Conservation (phyloP, 2,329 filamentous ascomycete genomes). For the Leptographium radiaticola region DNA sequence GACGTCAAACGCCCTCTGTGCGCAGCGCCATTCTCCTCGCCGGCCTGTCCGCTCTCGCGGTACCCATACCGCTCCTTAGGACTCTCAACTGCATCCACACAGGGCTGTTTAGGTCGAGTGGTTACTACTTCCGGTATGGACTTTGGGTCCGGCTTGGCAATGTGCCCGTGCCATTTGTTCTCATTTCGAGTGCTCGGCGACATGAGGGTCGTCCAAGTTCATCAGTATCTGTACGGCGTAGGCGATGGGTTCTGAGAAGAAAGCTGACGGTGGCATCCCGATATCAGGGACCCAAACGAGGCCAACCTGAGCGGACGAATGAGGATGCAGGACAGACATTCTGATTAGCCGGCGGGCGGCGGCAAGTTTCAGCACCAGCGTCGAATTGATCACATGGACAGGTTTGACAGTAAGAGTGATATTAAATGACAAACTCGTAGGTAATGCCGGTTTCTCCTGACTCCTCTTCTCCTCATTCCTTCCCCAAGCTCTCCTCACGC, state of each 20-base stretch:
- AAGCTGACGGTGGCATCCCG: slow-evolving; percentile 30
- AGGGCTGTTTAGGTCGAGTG: slow-evolving; percentile 34
- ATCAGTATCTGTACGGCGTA: slow-evolving; percentile 31
- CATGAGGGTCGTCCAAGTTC: slow-evolving; percentile 29
- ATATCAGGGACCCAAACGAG: slow-evolving; percentile 29
- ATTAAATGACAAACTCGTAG: too few species aligned
- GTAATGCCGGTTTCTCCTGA: too few species aligned
- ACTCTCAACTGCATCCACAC: slow-evolving; percentile 32
- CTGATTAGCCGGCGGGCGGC: too few species aligned
- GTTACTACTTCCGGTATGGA: slow-evolving; percentile 35
- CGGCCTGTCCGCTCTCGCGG: slow-evolving; percentile 29
- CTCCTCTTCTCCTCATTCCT: too few species aligned
- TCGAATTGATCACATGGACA: background rate
- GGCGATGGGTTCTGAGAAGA: slow-evolving; percentile 26
- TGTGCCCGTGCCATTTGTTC: slow-evolving; percentile 38
- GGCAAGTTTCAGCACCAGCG: too few species aligned
- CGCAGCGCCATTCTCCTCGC: slow-evolving; percentile 35
- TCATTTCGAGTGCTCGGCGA: slow-evolving; percentile 39
- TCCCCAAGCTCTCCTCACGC: too few species aligned
- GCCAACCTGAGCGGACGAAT: slow-evolving; percentile 30
- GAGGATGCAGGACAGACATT: too few species aligned
- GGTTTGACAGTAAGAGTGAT: too few species aligned
- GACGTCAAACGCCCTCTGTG: background rate
- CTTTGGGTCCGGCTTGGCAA: slow-evolving; percentile 36
- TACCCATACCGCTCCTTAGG: slow-evolving; percentile 33